Percentiles rank a stretch among this genome's conserved stretches.
Evolutionary conservation across 805 yeast genomes (phyloP).

Genomic region (Scheffersomyces amazonensis): DNA sequence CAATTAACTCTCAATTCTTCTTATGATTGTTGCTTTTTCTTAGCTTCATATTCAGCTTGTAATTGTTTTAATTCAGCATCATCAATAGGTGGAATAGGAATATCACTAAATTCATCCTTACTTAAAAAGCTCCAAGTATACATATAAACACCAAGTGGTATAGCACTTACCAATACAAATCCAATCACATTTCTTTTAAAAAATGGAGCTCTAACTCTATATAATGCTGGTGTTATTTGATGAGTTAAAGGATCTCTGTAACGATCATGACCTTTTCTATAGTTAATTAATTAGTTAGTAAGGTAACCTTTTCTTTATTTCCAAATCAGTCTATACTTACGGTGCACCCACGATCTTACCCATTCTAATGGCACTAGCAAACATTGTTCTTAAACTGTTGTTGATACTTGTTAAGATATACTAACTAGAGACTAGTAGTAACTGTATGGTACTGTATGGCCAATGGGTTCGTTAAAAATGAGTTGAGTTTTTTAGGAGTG

Average conservation of each 20-base stretch:
- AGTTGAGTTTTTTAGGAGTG: too few species aligned
- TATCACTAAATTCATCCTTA: conserved; percentile 82
- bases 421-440: too few species aligned
- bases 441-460: too few species aligned
- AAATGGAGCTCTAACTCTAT: conserved; percentile 85
- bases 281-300: neutral
- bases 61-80: conserved; percentile 72
- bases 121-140: conserved; percentile 64
- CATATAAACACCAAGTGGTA: conserved; percentile 66
- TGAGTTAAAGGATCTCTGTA: conserved; percentile 64
- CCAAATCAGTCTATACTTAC: conserved; percentile 1
- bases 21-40: too few species aligned
- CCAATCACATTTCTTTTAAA: conserved; percentile 73
- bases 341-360: conserved; percentile 8
- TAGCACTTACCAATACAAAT: conserved; percentile 55
- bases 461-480: too few species aligned
- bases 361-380: neutral
- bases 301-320: neutral
- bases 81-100: conserved; percentile 90
- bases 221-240: conserved; percentile 91
- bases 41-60: conserved; percentile 66
- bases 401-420: too few species aligned
- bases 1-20: too few species aligned
- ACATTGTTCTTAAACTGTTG: too few species aligned
- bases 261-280: conserved; percentile 41